phyloP scores from a whole-genome alignment of 352 stramenopile species.

The Phytophthora fragariae region DNA sequence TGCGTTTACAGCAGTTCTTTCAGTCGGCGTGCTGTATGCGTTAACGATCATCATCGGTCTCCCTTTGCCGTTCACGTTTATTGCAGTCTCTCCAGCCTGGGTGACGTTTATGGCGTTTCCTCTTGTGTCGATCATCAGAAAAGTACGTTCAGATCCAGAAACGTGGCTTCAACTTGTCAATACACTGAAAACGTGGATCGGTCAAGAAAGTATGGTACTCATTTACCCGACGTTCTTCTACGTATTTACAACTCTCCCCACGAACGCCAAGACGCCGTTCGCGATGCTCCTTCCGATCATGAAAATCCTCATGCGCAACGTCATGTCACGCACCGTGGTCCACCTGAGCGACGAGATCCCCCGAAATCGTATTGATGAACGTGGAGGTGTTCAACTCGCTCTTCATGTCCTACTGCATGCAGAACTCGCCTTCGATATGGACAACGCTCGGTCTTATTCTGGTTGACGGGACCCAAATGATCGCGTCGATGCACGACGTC shows the following conservation, averaged over 20 bases:
- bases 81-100: constrained; percentile 16
- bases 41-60: constrained; percentile 33
- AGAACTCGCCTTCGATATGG: constrained; percentile 39
- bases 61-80: constrained; percentile 39
- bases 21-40: not conserved
- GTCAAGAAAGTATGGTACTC: constrained; percentile 25
- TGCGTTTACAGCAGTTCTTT: no score
- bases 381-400: constrained; percentile 51
- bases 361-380: constrained; percentile 44
- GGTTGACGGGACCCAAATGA: constrained; percentile 28
- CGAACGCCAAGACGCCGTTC: constrained; percentile 16
- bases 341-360: constrained; percentile 31
- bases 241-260: constrained; percentile 26
- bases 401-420: constrained; percentile 48
- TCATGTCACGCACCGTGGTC: constrained; percentile 21
- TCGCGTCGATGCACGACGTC: constrained; percentile 18
- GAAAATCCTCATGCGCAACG: constrained; percentile 34
- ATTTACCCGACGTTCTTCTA: constrained; percentile 43
- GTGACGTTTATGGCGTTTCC: constrained; percentile 4
- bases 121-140: constrained; percentile 10
- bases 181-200: constrained; percentile 14
- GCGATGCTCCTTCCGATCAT: constrained; percentile 38
- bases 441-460: constrained; percentile 33
- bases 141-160: constrained; percentile 15
- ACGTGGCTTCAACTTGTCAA: constrained; percentile 1